phyloP scores from a whole-genome alignment of 139 green algal genomes.

The Zygnema cylindricum region DNA sequence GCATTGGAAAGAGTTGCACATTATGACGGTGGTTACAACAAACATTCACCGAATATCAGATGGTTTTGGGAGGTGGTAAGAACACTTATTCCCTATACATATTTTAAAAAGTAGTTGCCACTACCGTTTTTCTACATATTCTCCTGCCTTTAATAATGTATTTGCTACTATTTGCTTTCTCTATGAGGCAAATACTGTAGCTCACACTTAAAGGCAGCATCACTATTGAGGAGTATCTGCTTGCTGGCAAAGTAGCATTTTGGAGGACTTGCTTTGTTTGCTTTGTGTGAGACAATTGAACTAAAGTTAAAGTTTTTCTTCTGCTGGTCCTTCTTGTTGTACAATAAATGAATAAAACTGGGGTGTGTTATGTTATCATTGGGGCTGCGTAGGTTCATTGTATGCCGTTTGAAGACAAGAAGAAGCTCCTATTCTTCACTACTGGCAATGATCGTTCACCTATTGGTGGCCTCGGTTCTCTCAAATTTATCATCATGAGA shows the following conservation, averaged over 20 bases:
- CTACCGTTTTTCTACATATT: too few relatives aligned
- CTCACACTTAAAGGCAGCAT: too few relatives aligned
- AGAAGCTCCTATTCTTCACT: conserved; percentile 60
- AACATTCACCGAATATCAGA: conserved; percentile 54
- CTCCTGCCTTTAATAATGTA: too few relatives aligned
- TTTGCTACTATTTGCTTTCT: too few relatives aligned
- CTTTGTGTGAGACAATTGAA: not conserved
- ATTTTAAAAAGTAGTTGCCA: too few relatives aligned
- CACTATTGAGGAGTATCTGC: too few relatives aligned
- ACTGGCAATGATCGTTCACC: conserved; percentile 62
- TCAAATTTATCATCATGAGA: conserved; percentile 56
- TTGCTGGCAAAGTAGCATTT: too few relatives aligned
- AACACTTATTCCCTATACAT: not conserved
- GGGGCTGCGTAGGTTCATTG: too few relatives aligned
- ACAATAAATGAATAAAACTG: conserved; percentile 1
- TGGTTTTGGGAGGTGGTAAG: conserved; percentile 82
- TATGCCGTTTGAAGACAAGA: conserved; percentile 40
- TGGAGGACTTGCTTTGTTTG: too few relatives aligned
- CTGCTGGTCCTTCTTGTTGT: not conserved
- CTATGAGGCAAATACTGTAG: too few relatives aligned
- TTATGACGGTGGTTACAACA: conserved; percentile 78
- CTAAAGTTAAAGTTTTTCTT: not conserved
- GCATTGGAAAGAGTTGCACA: conserved; percentile 41
- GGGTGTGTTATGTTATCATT: not conserved
- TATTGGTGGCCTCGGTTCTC: conserved; percentile 55